These are phyloP conservation scores for Aureobasidium mangrovei DNA, from an alignment of 2,329 filamentous ascomycete genomes.

Conservation along the genomic window DNA sequence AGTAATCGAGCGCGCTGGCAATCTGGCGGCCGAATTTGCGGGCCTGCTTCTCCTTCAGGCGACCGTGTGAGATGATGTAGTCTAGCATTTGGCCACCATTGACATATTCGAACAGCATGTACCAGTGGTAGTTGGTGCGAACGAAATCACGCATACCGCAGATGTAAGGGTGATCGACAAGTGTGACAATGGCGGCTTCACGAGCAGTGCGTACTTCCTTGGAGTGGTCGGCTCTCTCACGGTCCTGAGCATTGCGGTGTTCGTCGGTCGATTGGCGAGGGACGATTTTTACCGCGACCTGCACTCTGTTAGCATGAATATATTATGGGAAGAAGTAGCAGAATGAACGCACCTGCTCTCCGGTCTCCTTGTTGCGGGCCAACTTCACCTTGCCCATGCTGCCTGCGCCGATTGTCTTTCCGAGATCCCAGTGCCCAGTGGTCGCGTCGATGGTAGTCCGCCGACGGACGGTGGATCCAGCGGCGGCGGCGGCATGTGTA, in stretches of 20 bases:
- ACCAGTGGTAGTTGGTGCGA: slow-evolving; percentile 96
- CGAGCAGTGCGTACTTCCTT: slow-evolving; percentile 92
- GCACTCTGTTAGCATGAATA: slow-evolving; percentile 14
- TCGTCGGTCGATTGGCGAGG: slow-evolving; percentile 85
- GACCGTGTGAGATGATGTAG: slow-evolving; percentile 97
- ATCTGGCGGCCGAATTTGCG: slow-evolving; percentile 97
- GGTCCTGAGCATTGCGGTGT: slow-evolving; percentile 59
- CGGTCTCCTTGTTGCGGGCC: slow-evolving; percentile 79
- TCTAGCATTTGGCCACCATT: slow-evolving; percentile 99
- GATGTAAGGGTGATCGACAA: slow-evolving; percentile 90
- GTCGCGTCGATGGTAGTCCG: slow-evolving; percentile 81
- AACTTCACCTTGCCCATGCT: slow-evolving; percentile 99
- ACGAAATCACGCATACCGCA: slow-evolving; percentile 94
- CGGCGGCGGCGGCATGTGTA: slow-evolving; percentile 19
- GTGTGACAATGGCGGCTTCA: slow-evolving; percentile 90
- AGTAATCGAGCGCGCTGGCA: slow-evolving; percentile 92
- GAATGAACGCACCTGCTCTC: slow-evolving; percentile 62
- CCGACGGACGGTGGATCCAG: slow-evolving; percentile 33
- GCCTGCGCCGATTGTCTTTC: slow-evolving; percentile 93
- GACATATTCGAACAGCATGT: slow-evolving; percentile 99
- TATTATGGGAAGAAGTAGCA: not conserved
- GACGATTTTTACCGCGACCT: slow-evolving; percentile 97
- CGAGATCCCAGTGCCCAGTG: slow-evolving; percentile 87
- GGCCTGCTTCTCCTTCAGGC: slow-evolving; percentile 95
- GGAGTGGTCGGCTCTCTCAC: slow-evolving; percentile 86